phyloP scores from a whole-genome alignment of 2,329 filamentous ascomycete species.

The Fusarium sp. region DNA sequence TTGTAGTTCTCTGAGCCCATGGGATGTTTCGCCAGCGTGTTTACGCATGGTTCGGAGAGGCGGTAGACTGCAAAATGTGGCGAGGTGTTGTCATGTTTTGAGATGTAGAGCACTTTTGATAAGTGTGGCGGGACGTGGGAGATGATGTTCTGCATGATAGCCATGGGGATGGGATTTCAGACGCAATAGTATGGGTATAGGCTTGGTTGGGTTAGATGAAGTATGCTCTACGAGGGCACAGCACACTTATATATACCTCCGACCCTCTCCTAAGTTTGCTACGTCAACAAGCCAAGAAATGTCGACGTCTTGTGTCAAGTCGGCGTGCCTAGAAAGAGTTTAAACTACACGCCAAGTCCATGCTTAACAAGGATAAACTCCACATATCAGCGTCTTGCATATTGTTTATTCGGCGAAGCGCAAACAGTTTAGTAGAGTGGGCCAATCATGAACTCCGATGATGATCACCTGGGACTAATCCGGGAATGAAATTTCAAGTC shows the following conservation, averaged over 20 bases:
- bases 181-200: background rate
- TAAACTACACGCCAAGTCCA: background rate
- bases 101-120: constrained; percentile 6
- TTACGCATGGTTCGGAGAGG: background rate
- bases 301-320: background rate
- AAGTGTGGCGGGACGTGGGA: background rate
- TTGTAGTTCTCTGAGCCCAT: constrained; percentile 19
- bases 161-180: background rate
- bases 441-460: background rate
- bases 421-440: background rate
- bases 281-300: background rate
- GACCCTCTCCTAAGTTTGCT: accelerated
- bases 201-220: background rate
- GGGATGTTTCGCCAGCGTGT: background rate
- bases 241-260: background rate
- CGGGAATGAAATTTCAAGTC: accelerated
- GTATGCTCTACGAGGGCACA: background rate
- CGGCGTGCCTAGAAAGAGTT: background rate
- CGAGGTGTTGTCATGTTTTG: background rate
- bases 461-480: background rate
- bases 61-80: constrained; percentile 4
- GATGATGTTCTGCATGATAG: background rate
- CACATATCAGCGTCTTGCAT: background rate
- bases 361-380: background rate
- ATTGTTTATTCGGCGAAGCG: background rate